These are phyloP conservation scores for Penicillium paxilli DNA, from an alignment of 495 filamentous ascomycete species.

Conservation along the genomic window DNA sequence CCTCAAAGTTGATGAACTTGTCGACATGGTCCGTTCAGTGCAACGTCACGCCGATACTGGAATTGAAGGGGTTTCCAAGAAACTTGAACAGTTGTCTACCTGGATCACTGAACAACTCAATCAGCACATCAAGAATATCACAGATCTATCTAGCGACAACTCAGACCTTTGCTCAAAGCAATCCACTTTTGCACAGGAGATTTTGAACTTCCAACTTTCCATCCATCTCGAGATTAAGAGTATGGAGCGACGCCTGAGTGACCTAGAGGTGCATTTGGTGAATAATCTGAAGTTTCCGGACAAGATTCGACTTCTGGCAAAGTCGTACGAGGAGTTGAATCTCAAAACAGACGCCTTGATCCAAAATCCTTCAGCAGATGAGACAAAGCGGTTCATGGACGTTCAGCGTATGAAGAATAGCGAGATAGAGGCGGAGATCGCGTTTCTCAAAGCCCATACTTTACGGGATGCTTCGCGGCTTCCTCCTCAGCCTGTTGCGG, in stretches of 20 bases:
- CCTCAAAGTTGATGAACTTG: conserved; percentile 8
- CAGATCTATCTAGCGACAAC: conserved; percentile 11
- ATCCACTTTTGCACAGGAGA: conserved; percentile 6
- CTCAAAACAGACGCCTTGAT: conserved; percentile 4
- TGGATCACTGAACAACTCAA: conserved; percentile 19
- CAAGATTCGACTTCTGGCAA: conserved; percentile 7
- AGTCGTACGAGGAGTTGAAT: conserved; percentile 8
- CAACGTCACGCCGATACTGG: conserved; percentile 10
- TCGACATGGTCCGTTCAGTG: conserved; percentile 9
- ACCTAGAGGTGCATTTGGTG: conserved; percentile 7
- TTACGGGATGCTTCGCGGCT: neutral
- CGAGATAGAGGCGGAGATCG: conserved; percentile 10
- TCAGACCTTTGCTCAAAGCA: conserved; percentile 10
- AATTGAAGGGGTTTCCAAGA: conserved; percentile 1
- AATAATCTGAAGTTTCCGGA: conserved; percentile 12
- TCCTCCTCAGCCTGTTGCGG: neutral
- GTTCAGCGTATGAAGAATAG: conserved; percentile 5
- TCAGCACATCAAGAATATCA: conserved; percentile 2
- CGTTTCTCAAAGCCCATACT: conserved; percentile 4
- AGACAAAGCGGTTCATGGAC: conserved; percentile 5
- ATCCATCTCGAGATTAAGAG: conserved; percentile 7
- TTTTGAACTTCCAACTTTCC: conserved; percentile 15
- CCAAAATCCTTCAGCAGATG: neutral
- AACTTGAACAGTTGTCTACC: conserved; percentile 9
- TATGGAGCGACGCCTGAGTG: conserved; percentile 10